Conservation (phyloP, 306 rosid species). For the Chamaecrista fasciculata region DNA sequence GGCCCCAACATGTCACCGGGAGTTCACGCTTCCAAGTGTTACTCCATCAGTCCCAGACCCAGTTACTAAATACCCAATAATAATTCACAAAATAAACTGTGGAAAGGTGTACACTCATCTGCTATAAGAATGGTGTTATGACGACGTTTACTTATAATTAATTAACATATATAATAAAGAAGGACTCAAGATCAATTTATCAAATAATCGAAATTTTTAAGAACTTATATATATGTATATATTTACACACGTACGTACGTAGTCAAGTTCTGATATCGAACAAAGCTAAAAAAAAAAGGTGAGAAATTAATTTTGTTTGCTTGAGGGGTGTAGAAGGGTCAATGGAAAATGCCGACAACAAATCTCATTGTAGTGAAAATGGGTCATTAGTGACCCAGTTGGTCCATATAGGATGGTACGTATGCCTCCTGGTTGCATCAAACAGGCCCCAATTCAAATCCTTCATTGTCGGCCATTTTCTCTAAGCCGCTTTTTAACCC, state of each 20-base stretch:
- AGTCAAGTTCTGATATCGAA: too few relatives aligned
- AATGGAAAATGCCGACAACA: slow-evolving; percentile 73
- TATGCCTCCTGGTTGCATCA: slow-evolving; percentile 42
- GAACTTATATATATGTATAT: too few relatives aligned
- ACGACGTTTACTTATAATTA: too few relatives aligned
- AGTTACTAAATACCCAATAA: slow-evolving; percentile 16
- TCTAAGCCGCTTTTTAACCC: slow-evolving; percentile 17
- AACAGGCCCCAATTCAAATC: slow-evolving; percentile 17
- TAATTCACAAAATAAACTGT: too few relatives aligned
- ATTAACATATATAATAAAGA: too few relatives aligned
- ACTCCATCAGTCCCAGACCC: slow-evolving; percentile 19
- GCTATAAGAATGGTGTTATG: too few relatives aligned
- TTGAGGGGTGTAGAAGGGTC: slow-evolving; percentile 28
- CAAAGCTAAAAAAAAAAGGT: too few relatives aligned
- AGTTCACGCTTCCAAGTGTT: slow-evolving; percentile 20
- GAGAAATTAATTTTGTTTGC: too few relatives aligned
- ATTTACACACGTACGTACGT: too few relatives aligned
- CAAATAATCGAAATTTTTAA: too few relatives aligned
- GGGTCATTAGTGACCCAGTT: slow-evolving; percentile 50
- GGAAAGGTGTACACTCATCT: slow-evolving; percentile 24
- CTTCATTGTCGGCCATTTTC: slow-evolving; percentile 57
- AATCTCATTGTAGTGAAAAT: slow-evolving; percentile 51
- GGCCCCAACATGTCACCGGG: slow-evolving; percentile 34
- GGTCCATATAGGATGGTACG: slow-evolving; percentile 51
- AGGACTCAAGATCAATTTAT: too few relatives aligned